Conservation (phyloP, 1,284 basidiomycete genomes). For the Ganoderma meredithae region DNA sequence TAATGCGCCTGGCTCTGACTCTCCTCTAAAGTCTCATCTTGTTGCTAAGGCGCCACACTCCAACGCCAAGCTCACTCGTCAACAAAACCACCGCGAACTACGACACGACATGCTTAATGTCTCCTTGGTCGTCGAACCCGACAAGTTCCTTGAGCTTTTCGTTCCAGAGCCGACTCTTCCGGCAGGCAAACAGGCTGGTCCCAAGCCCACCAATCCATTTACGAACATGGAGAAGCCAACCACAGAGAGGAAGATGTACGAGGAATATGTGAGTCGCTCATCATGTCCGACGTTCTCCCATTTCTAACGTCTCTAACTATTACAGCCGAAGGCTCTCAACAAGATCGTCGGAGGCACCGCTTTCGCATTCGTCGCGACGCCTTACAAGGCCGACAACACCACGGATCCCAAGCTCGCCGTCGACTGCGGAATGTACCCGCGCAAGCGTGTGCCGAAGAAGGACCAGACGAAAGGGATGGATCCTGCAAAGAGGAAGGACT, state of each 20-base stretch:
- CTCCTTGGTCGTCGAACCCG: neutral
- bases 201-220: slow-evolving; percentile 4
- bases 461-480: neutral
- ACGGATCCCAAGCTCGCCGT: slow-evolving; percentile 3
- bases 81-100: neutral
- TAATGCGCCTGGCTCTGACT: neutral
- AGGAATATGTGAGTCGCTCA: slow-evolving; percentile 2
- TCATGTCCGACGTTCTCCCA: neutral
- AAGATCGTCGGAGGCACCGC: neutral
- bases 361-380: slow-evolving; percentile 10
- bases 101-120: slow-evolving; percentile 9
- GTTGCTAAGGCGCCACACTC: neutral
- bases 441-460: neutral
- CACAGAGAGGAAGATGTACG: slow-evolving; percentile 12
- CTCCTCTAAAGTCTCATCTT: neutral
- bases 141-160: slow-evolving; percentile 4
- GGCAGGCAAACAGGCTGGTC: no score
- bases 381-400: slow-evolving; percentile 3
- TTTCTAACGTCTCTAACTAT: no score
- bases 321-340: slow-evolving; percentile 1
- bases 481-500: neutral
- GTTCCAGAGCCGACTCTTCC: neutral
- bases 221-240: neutral
- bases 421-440: slow-evolving; percentile 15
- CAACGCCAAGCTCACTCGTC: neutral